Evolutionary conservation across 768 basidiomycete species (phyloP).

Genomic region (Kwoniella botswanensis): DNA sequence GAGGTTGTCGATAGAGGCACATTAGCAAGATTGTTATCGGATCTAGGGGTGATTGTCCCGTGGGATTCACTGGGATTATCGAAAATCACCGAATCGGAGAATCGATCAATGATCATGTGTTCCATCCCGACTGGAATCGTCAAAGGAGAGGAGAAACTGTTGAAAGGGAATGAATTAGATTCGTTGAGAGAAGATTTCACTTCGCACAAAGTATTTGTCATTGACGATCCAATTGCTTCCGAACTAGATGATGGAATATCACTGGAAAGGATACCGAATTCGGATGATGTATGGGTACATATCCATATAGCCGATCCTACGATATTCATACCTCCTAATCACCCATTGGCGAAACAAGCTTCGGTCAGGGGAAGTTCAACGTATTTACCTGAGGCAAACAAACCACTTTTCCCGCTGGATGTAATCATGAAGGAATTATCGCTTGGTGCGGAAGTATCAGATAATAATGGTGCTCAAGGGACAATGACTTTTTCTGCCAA

Average conservation of each 20-base stretch:
- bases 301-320: constrained; percentile 94
- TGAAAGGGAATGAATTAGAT: constrained; percentile 46
- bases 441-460: constrained; percentile 59
- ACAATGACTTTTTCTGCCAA: constrained; percentile 82
- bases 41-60: constrained; percentile 75
- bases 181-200: constrained; percentile 43
- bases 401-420: constrained; percentile 73
- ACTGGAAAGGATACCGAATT: constrained; percentile 69
- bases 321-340: constrained; percentile 71
- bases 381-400: constrained; percentile 71
- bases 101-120: constrained; percentile 20
- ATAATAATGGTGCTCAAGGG: constrained; percentile 60
- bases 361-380: constrained; percentile 62
- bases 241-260: constrained; percentile 96
- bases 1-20: constrained; percentile 55
- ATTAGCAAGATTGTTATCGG: constrained; percentile 63
- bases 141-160: constrained; percentile 13
- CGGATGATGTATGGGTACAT: constrained; percentile 75
- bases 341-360: constrained; percentile 69
- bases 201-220: constrained; percentile 70
- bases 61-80: constrained; percentile 73
- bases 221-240: constrained; percentile 77
- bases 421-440: constrained; percentile 61
- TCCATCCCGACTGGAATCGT: constrained; percentile 9
- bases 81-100: constrained; percentile 29